Base-by-base conservation (phyloP, 2,329 filamentous ascomycete species). In the Ceratocystis smalleyi region DNA sequence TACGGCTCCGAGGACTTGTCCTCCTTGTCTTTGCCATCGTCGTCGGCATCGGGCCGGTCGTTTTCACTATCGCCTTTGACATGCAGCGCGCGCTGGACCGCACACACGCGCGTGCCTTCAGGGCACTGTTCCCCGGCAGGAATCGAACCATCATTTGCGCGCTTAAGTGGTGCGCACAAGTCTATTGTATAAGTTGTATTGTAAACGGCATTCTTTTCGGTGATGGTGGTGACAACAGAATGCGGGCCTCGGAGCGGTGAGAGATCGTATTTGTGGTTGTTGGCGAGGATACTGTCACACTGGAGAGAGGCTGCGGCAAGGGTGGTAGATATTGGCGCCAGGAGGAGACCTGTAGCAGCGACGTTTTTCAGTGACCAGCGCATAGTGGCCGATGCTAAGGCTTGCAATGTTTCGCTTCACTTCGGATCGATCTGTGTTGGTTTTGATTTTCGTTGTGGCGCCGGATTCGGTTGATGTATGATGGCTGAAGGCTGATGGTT, bases 171-270 rank as follows among this genome's bases (percentile, higher is more conserved):
- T 62, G 78, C 75, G 75, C 90, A 95, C 60, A 95, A 78, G 70
- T 95, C 87, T 65, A 95, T 72, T 0, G 88, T 91, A 73, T 90
- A 95, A 54, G 89, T 92, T 30, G 84, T 89, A 73, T 94, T 94
- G 67, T 77, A 78, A 32, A 82, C 77, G 17, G 78, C 77, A 17
- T 77, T 79, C 22, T 79, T 78, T 43, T 79, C 74, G 68, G 78
- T 77, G 69, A 77, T 78, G 70, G 76, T 78, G 60, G 82, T 82
- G 64, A 89, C 79, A 45, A 90, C 84, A 0, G 84, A 82, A 72
- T 87, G 86, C 43, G 86, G 85, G 1, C 87, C 88, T 5, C 76
- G 77, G 6, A 91, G 80, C 68, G 78, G 73, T 30, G 77, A 76
- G 35, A 92, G 77, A 73, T 91, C 79, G 73, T 87, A 91, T 35